Base-by-base conservation (phyloP, 345 rosid species). In the Melastoma malabathricum region DNA sequence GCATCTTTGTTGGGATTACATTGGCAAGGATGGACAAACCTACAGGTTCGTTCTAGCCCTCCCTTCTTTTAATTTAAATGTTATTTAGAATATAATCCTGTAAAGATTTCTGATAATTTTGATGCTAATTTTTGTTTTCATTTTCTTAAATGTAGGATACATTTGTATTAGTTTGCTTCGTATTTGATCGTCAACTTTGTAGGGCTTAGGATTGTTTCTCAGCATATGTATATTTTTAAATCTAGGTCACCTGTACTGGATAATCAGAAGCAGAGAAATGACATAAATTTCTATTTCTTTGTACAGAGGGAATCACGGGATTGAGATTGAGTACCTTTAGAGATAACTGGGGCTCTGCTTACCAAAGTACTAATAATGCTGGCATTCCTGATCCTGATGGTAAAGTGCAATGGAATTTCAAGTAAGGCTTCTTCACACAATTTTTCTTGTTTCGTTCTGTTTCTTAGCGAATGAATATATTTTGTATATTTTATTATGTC, bases 311-410 rank as follows among this genome's bases (percentile, higher is more conserved):
- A 65, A 61, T 93, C 39, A 87, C 98, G 1, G 92, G 97, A 54
- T 75, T 93, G 81, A 77, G 89, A 44, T 58, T 74, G 64, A 63
- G 68, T 65, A 88, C 90, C 67, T 78, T 93, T 59, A 83, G 73
- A 76, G 83, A 93, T 52, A 88, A 93, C 68, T 88, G 97, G 99
- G 59, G 80, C 63, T 68, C 99, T 43, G 86, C 79, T 54, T 93
- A 93, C 72, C 86, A 83, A 67, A 74, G 75, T 46, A 93, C 99
- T 46, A 93, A 93, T 62, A 46, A 70, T 72, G 99, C 86, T 54
- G 99, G 99, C 57, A 88, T 88, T 66, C 99, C 99, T 70, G 95
- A 78, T 68, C 60, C 81, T 50, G 54, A 75, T 0, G 99, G 99
- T 72, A 51, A 67, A 46, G 77, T 76, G 44, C 62, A 71, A 51